These are phyloP conservation scores for Striga hermonthica DNA, from an alignment of 305 asterid species.

Conservation along the genomic window DNA sequence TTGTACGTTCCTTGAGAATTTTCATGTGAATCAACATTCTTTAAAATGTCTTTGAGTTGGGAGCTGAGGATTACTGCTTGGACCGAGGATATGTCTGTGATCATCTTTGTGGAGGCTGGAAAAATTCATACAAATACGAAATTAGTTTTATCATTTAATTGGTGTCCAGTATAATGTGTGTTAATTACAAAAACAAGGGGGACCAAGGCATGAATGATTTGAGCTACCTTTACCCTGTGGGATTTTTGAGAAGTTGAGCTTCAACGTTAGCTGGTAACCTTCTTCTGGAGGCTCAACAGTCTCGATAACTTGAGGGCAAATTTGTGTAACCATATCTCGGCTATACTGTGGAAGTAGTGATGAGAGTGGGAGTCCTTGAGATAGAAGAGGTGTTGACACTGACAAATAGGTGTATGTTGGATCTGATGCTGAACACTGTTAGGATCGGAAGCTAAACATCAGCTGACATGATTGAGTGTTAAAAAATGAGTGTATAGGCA, in stretches of 20 bases:
- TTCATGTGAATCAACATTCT: constrained; percentile 55
- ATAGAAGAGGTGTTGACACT: constrained; percentile 70
- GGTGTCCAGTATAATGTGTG: not conserved
- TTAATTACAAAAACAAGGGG: not conserved
- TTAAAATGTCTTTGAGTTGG: constrained; percentile 70
- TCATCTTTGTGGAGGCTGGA: constrained; percentile 60
- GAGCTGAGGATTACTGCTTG: constrained; percentile 81
- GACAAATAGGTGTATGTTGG: constrained; percentile 60
- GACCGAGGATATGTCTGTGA: constrained; percentile 67
- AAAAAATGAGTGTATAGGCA: not conserved
- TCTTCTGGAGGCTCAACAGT: constrained; percentile 57
- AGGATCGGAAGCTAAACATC: constrained; percentile 4
- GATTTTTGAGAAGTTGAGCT: constrained; percentile 51
- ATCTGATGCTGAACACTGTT: constrained; percentile 62
- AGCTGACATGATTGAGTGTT: too few relatives aligned
- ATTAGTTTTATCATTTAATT: not conserved
- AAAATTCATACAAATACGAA: constrained; percentile 9
- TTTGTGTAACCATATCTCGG: constrained; percentile 53
- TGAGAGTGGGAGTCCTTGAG: constrained; percentile 49
- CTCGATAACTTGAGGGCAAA: constrained; percentile 60
- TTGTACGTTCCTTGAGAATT: constrained; percentile 46
- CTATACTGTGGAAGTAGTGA: constrained; percentile 54
- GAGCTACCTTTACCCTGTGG: constrained; percentile 55
- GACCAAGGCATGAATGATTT: not conserved
- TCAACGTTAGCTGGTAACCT: constrained; percentile 70